Base-by-base conservation (phyloP, 2,329 filamentous ascomycete species). In the Phoma sp. region DNA sequence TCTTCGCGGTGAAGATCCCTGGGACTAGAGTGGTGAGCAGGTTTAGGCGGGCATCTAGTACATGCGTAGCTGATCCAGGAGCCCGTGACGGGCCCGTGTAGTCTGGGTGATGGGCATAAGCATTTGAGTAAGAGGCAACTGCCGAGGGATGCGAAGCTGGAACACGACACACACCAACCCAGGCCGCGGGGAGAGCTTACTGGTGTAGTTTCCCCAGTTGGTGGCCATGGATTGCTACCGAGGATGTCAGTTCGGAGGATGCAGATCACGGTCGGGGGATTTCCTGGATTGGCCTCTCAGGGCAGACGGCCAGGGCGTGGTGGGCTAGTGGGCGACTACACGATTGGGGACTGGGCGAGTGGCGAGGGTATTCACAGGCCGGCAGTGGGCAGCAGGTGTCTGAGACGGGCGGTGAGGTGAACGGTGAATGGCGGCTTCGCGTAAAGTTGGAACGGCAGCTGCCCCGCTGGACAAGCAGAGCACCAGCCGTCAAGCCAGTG, bases 1-100 rank as follows among this genome's bases (percentile, higher is more conserved):
- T 53, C 66, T 73, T 75, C 59, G 64, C 69, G 43, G 61, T 59
- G 64, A 73, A 74, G 26, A 75, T 52, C 26, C 60, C 66, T 45
- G 73, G 71, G 53, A 74, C 60, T 56, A 72, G 60, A 57, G 62
- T 43, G 39, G 62, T 56, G 45, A 76, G 65, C 57, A 71, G 57
- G 55, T 62, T 49, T 39, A 77, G 64, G 45, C 76, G 73, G 55
- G 65, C 65, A 57, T 78, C 75, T 39, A 65, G 61, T 58, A 76
- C 61, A 59, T 77, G 74, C 42, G 62, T 68, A 36, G 74, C 68
- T 47, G 67, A 67, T 51, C 68, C 70, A 59, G 68, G 66, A 46
- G 67, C 49, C 58, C 71, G 73, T 56, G 73, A 67, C 34, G 68
- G 53, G 38, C 74, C 74, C 52, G 71, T 72, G 56, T 77, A 77